Conservation (phyloP, 148 eudicot species). For the Rhododendron griersonianum region DNA sequence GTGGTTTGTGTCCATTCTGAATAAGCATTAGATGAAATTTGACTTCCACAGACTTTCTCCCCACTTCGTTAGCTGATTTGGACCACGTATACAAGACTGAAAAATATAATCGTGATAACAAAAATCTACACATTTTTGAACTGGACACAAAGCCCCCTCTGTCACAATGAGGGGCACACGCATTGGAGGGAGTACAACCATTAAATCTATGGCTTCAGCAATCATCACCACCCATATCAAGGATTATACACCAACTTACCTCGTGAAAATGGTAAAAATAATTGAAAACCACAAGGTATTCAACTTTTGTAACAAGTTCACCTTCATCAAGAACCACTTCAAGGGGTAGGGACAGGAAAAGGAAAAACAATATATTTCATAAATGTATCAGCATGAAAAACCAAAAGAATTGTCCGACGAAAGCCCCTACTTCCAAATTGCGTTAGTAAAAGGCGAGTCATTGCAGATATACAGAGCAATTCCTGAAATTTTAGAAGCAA, state of each 20-base stretch:
- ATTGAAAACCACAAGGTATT: background rate
- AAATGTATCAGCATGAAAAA: background rate
- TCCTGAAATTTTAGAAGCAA: background rate
- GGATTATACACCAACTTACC: background rate
- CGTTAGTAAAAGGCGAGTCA: background rate
- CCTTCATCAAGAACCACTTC: background rate
- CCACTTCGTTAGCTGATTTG: background rate
- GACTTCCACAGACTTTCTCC: background rate
- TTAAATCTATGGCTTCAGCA: background rate
- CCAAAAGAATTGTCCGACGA: background rate
- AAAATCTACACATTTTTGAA: background rate
- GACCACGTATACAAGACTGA: background rate
- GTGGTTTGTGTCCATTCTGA: background rate
- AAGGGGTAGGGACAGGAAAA: background rate
- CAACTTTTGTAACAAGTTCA: background rate
- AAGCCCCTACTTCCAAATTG: background rate
- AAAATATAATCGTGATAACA: background rate
- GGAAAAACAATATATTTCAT: background rate
- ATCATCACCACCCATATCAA: background rate
- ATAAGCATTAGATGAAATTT: background rate
- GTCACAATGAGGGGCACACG: background rate
- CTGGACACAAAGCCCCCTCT: background rate
- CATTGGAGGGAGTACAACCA: background rate
- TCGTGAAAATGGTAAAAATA: background rate
- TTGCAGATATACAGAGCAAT: background rate